Conservation (phyloP, 2,329 filamentous ascomycete genomes). For the Phaeomoniella chlamydospora region DNA sequence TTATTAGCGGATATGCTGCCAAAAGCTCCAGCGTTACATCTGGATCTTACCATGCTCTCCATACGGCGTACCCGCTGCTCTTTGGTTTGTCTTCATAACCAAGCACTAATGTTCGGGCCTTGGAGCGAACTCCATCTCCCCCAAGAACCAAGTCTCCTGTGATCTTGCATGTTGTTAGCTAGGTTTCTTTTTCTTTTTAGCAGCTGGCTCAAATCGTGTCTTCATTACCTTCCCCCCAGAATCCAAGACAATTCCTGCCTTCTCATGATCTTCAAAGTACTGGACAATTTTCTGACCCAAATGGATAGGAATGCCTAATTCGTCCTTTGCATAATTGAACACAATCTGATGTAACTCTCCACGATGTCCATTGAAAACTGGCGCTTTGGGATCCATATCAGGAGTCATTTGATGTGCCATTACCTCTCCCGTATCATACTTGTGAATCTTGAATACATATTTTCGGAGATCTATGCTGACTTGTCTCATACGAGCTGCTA, state of each 20-base stretch:
- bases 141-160: conserved; percentile 37
- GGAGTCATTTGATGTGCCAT: conserved; percentile 15
- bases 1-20: too few species aligned
- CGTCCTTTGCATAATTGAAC: conserved; percentile 40
- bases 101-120: conserved; percentile 33
- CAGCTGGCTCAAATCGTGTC: too few species aligned
- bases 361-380: conserved; percentile 45
- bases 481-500: conserved; percentile 27
- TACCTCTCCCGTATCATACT: conserved; percentile 19
- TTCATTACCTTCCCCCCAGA: too few species aligned
- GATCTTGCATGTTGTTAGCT: background rate
- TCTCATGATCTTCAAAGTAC: conserved; percentile 14
- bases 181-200: too few species aligned
- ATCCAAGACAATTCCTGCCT: conserved; percentile 14
- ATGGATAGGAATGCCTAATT: conserved; percentile 16
- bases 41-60: conserved; percentile 11
- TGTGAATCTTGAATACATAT: conserved; percentile 17
- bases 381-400: conserved; percentile 28
- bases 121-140: conserved; percentile 40
- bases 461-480: conserved; percentile 37
- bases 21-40: too few species aligned
- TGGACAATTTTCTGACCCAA: conserved; percentile 14
- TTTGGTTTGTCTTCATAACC: conserved; percentile 16
- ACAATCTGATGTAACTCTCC: conserved; percentile 46
- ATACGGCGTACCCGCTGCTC: conserved; percentile 13